Evolutionary conservation across 768 basidiomycete genomes (phyloP).

Genomic region (Kwoniella heveanensis): DNA sequence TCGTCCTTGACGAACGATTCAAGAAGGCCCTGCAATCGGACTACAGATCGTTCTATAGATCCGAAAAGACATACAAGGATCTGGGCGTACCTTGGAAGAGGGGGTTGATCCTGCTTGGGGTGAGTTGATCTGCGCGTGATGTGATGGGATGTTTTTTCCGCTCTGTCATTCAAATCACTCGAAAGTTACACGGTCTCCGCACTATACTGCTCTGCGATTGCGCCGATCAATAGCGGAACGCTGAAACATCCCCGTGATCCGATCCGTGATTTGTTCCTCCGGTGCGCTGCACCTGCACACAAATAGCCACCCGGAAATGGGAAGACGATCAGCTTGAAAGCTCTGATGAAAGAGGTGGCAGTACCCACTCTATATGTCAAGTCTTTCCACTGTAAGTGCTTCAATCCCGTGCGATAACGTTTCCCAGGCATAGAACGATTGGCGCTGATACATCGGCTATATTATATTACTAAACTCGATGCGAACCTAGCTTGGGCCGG

Average conservation of each 20-base stretch:
- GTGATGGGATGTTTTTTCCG: too few species aligned
- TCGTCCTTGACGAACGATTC: constrained; percentile 58
- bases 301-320: constrained; percentile 67
- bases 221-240: too few species aligned
- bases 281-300: not conserved
- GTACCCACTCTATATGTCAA: constrained; percentile 78
- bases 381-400: constrained; percentile 68
- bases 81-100: constrained; percentile 85
- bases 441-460: not conserved
- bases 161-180: too few species aligned
- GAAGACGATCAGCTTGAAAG: constrained; percentile 69
- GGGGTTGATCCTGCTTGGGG: constrained; percentile 78
- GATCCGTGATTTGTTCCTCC: too few species aligned
- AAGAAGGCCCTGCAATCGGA: constrained; percentile 73
- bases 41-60: constrained; percentile 76
- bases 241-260: too few species aligned
- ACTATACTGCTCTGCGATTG: too few species aligned
- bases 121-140: too few species aligned
- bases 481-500: constrained; percentile 11
- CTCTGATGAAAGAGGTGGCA: constrained; percentile 70
- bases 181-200: too few species aligned
- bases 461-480: not conserved
- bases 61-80: constrained; percentile 71
- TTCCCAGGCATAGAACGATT: too few species aligned
- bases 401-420: too few species aligned